Base-by-base conservation (phyloP, 2,329 filamentous ascomycete genomes). In the Alternaria viburni region DNA sequence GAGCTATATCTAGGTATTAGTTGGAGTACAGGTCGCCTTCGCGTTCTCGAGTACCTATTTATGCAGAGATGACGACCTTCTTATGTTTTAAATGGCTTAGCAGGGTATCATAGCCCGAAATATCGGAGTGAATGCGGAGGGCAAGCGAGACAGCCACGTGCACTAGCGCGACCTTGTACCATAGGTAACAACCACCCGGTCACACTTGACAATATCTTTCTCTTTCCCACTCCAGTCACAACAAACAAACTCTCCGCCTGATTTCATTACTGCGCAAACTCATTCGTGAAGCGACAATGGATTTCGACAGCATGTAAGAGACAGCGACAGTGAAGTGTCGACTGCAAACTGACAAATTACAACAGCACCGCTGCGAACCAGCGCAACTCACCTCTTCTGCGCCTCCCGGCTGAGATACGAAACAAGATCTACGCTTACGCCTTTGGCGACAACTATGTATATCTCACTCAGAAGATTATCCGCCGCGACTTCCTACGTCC, bases 251-350 rank as follows among this genome's bases (percentile, higher is more conserved):
- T 8, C 30, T n/a, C 4, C 2, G 15, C 9, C 32, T 36, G 32
- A 36, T 0, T 0, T 0, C 32, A 10, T 36, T 0, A n/a, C 15
- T 36, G 32, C 4, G 15, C 32, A 36, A n/a, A 8, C 15, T 9
- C 15, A 15, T 32, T 3, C 13, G 30, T 32, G 3, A 8, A n/a
- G 32, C 0, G 15, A 36, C 0, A 36, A 49, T 49, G n/a, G 46
- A 49, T 12, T 1, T 49, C 10, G n/a, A 28, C 25, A 49, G 46
- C 46, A 28, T 49, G 25, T 49, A 49, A 17, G 46, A 49, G 2
- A 25, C 25, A 10, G n/a, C 6, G 17, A 17, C n/a, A 36, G 15
- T 36, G 15, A n/a, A 36, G 8, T n/a, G 32, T 36, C 32, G 32
- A 36, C 8, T 30, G 1, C 25, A 0, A 19, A 21, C 25, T 50